Evolutionary conservation across 2,329 filamentous ascomycete species (phyloP), one percentile per base, ranked within the genome.

Genomic region (Aspergillus ochraceus): DNA sequence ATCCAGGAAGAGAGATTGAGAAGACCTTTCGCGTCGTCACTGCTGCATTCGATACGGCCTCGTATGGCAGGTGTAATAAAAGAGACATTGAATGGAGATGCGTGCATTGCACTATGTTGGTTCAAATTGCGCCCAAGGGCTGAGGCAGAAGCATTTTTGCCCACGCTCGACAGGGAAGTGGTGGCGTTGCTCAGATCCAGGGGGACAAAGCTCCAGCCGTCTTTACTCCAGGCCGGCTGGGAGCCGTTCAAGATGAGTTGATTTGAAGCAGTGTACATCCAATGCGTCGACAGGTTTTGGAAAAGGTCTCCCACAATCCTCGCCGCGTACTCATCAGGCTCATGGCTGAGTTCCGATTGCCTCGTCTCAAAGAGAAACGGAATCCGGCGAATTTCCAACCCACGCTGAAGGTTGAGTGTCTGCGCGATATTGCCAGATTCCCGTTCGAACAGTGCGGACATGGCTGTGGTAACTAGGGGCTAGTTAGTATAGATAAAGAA

Each of bases 181-280:
- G 36, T 54, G 14, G 45, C 52, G 10, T 26, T 54, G n/a, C 52
- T 29, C 11, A 54, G n/a, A 30, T 54, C 52, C 10, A 54, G 5
- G 10, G 52, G 52, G 19, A 46, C 52, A 46, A 54, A 54, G 39
- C 52, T 54, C 52, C 52, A 54, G 17, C 52, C 52, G 30, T 30
- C 52, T n/a, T 54, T 54, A 19, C 52, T 54, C 52, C 52, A 54
- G n/a, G 52, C 52, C 17, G 52, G 52, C 36, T 54, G 36, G 17
- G 52, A 54, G 11, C 39, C 52, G 36, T 46, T 46, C 52, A 54
- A n/a, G 12, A 45, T 32, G 4, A 54, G 52, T 24, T 54, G 52
- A n/a, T 54, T 54, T 32, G 52, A 22, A 20, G 42, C 52, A 17
- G 52, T 54, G 24, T 54, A 54, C 22, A 54, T 54, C 52, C 52